Evolutionary conservation across 768 basidiomycete genomes (phyloP), one percentile per base, ranked within the genome.

Genomic region (Mycena polygramma): DNA sequence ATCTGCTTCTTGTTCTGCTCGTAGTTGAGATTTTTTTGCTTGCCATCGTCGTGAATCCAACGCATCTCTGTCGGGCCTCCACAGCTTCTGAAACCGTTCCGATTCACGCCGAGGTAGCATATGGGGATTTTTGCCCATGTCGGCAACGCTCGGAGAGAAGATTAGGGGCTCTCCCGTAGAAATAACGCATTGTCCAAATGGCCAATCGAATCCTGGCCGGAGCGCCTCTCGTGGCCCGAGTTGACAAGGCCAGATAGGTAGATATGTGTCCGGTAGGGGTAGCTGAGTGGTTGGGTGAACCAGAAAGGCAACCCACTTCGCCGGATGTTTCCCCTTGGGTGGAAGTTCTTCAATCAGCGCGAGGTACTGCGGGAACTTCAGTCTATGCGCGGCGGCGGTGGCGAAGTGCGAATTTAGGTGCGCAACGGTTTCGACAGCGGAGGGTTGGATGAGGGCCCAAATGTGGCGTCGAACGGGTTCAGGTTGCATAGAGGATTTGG

Each of bases 201-300:
- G 62, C 62, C 62, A 63, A 8, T 63, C 62, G 24, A 63, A 63
- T 39, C 51, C 62, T 1, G 51, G 62, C 7, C 11, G 22, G 20
- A 63, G 51, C 0, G 51, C 51, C 43, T 53, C 51, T 41, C 62
- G 51, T 26, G 6, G 35, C 30, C 51, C 51, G 43, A 11, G n/a
- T 13, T 22, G 41, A 11, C 62, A 63, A n/a, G 62, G 51, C 37
- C 35, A 53, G 20, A 63, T 63, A 15, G 62, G 51, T 3, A 63
- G 39, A 19, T 63, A 63, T 15, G 62, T 22, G 13, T 20, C 36
- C 17, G 37, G 49, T 20, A 52, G 39, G 2, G 43, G 4, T n/a
- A 43, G 10, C n/a, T 11, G 24, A 30, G 7, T 46, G 7, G 54
- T 45, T 14, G 54, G 53, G 22, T 64, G 26, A 4, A 64, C 63